Evolutionary conservation across 805 yeast species (phyloP).

Genomic region (Pichia cabralensis): DNA sequence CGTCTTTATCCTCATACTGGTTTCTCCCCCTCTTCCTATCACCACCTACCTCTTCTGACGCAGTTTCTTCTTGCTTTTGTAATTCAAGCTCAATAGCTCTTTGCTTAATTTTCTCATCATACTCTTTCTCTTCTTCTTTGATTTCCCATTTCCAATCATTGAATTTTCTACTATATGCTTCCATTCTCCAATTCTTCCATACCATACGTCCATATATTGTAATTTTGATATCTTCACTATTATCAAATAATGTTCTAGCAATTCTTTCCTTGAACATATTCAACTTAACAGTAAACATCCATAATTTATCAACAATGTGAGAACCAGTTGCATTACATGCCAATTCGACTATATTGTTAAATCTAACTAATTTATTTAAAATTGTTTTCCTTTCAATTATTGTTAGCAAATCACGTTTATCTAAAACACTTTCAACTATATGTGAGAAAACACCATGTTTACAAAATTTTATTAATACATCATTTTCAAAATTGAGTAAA

Average conservation of each 20-base stretch:
- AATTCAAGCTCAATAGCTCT: background rate
- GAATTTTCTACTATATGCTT: conserved; percentile 59
- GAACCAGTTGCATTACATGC: conserved; percentile 87
- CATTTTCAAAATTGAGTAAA: conserved; percentile 49
- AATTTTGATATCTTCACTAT: conserved; percentile 64
- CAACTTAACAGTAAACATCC: conserved; percentile 69
- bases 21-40: background rate
- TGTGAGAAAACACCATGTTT: conserved; percentile 87
- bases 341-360: conserved; percentile 49
- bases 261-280: conserved; percentile 81
- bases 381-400: conserved; percentile 50
- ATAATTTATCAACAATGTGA: conserved; percentile 75
- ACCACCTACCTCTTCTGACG: background rate
- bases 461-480: conserved; percentile 62
- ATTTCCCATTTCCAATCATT: conserved; percentile 72
- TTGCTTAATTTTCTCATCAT: conserved; percentile 10
- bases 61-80: background rate
- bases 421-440: conserved; percentile 62
- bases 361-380: conserved; percentile 44
- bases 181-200: conserved; percentile 94
- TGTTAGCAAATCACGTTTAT: conserved; percentile 33
- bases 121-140: conserved; percentile 40
- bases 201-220: conserved; percentile 83
- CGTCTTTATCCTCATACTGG: conserved; percentile 2
- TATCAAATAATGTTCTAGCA: conserved; percentile 52